phyloP scores from a whole-genome alignment of 2,329 filamentous ascomycete genomes.

The Fusarium sp. region DNA sequence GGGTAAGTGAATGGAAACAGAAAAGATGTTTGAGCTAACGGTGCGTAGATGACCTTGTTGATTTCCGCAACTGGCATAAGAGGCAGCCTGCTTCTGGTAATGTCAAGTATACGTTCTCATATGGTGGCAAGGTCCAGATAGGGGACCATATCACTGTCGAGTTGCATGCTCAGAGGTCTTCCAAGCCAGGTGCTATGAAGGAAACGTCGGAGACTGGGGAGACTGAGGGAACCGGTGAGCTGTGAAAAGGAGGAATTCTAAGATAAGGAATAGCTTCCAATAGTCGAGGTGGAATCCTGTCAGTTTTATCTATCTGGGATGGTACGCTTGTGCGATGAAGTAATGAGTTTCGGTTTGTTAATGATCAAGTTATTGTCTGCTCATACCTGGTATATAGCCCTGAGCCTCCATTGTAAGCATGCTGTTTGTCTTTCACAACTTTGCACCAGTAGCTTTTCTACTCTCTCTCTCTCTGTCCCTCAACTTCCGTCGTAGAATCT shows the following conservation, averaged over 20 bases:
- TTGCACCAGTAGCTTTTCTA: background rate
- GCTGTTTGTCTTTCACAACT: background rate
- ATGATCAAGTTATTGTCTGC: background rate
- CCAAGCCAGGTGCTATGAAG: background rate
- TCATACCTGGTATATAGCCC: too few species aligned
- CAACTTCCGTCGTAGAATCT: slow-evolving; percentile 62
- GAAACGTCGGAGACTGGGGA: background rate
- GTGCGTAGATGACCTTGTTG: slow-evolving; percentile 9
- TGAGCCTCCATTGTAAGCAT: too few species aligned
- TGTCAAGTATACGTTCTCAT: background rate
- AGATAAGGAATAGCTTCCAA: accelerated
- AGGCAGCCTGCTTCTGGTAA: background rate
- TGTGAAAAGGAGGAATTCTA: background rate
- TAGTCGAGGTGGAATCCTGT: accelerated
- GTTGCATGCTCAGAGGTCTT: slow-evolving; percentile 6
- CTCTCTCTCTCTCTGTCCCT: slow-evolving; percentile 6
- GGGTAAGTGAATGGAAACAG: background rate
- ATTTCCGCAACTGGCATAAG: slow-evolving; percentile 16
- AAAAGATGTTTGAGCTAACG: background rate
- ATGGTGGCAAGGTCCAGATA: slow-evolving; percentile 4
- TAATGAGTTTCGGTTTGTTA: background rate
- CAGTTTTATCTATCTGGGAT: accelerated
- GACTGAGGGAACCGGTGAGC: background rate
- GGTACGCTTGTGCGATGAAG: background rate
- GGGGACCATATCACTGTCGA: slow-evolving; percentile 6